Evolutionary conservation across 139 green algal species (phyloP), one percentile per base, ranked within the genome.

Genomic region (Trebouxia sp.): DNA sequence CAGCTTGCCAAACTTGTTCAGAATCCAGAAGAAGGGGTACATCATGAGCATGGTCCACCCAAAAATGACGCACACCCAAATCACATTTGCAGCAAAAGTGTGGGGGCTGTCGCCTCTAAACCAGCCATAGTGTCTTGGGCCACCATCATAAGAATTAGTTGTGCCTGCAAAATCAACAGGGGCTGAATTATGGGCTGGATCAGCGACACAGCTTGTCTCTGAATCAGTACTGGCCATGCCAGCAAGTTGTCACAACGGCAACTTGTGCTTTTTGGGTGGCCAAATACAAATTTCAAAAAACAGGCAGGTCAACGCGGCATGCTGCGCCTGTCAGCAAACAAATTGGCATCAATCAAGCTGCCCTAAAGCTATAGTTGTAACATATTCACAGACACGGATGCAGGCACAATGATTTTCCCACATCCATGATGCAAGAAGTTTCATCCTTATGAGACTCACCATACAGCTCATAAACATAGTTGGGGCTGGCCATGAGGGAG

Each of bases 11-110:
- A 90, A 12, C 72, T 87, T 87, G 70, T 94, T 93, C n/a, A 97
- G 83, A 5, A 91, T 3, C 38, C 90, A 89, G 90, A 97, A 96
- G 83, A 96, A 90, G 66, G 87, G 83, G 28, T 76, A 85, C 87
- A 90, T 91, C 78, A 89, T 87, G 43, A 77, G 90, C 38, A 72
- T 43, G 14, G 80, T 84, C 89, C 87, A 93, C 28, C 53, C 76
- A 42, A 81, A 66, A 22, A 92, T 87, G 30, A 78, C 77, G 30
- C 92, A 26, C 10, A 92, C 85, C 75, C 80, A 85, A 22, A 94
- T 47, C 12, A 90, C 32, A 48, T 86, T 80, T 28, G 70, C 79
- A 28, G 14, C 74, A 11, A 82, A 24, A 8, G 65, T 55, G 14
- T 66, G 69, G 39, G 77, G 37, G 32, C 35, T 48, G 42, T 82